Percentiles rank a stretch among this genome's conserved stretches.
phyloP scores from a whole-genome alignment of 1,139 yeast species.

The Lodderomyces elongisporus region DNA sequence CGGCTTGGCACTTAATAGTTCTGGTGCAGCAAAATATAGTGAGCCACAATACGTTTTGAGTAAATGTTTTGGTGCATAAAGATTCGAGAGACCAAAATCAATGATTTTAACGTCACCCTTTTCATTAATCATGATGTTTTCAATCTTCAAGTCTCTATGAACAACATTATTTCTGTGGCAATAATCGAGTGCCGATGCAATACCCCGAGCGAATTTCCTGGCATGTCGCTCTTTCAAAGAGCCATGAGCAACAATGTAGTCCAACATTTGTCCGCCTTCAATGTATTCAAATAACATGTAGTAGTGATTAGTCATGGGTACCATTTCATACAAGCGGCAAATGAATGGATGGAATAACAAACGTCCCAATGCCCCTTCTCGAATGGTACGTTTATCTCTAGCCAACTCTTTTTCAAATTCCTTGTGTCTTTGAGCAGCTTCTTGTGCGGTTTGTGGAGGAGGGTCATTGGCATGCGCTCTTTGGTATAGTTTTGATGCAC shows the following conservation, averaged over 20 bases:
- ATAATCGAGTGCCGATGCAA: constrained; percentile 89
- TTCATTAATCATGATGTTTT: constrained; percentile 89
- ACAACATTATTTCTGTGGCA: constrained; percentile 93
- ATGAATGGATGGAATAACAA: constrained; percentile 88
- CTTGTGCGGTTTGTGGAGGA: constrained; percentile 54
- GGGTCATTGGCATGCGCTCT: constrained; percentile 73
- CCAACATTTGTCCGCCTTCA: constrained; percentile 96
- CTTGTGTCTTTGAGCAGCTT: constrained; percentile 57
- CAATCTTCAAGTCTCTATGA: constrained; percentile 94
- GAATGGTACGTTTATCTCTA: constrained; percentile 83
- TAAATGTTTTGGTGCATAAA: constrained; percentile 66
- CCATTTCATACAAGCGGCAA: constrained; percentile 88
- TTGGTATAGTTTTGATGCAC: constrained; percentile 72
- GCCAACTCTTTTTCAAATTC: constrained; percentile 84
- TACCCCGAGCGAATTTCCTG: constrained; percentile 92
- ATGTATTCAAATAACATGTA: constrained; percentile 97
- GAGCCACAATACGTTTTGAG: constrained; percentile 97
- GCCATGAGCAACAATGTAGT: constrained; percentile 95
- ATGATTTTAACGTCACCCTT: constrained; percentile 93
- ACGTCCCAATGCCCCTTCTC: constrained; percentile 93
- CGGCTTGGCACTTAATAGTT: constrained; percentile 84
- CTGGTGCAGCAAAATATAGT: constrained; percentile 97
- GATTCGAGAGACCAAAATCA: constrained; percentile 91
- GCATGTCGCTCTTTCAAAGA: constrained; percentile 92
- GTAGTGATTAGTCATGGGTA: constrained; percentile 94